Base-by-base conservation (phyloP, 2,329 filamentous ascomycete genomes). In the Beauveria brongniartii region DNA sequence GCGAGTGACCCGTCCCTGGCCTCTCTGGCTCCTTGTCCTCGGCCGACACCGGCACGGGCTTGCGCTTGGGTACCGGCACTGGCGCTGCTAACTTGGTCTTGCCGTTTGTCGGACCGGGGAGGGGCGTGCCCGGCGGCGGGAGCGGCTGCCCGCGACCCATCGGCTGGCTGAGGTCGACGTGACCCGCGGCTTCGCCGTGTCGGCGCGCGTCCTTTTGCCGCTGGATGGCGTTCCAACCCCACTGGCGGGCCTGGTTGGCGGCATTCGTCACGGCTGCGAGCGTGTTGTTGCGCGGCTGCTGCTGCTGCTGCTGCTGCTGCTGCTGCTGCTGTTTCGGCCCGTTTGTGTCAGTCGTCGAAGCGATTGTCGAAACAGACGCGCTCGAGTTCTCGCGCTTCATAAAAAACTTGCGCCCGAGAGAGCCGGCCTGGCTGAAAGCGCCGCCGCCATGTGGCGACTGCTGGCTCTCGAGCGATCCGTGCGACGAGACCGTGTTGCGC, bases 91-190 rank as follows among this genome's bases (percentile, higher is more conserved):
- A 81, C 68, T 82, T 84, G 7, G 83, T 80, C 61, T 78, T 82
- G 59, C 79, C 82, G 41, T 86, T 83, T 1, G 87, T 88, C 47
- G 79, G 83, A 2, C 72, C 69, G 5, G 92, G 91, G 1, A 96
- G 79, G 3, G 92, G 91, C 50, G 82, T 86, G 2, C 91, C 92
- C 2, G 89, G 90, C 9, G 91, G 91, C 52, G 91, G 91, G 20
- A 96, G 77, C 1, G 91, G 91, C 66, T 89, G 87, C 0, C 91
- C 91, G 44, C 91, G 83, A 1, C 92, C 92, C 77, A 95, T 91
- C 2, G 91, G 91, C 67, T 90, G 83, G 65, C 72, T 74, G 62
- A 82, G 65, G 74, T 84, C 72, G 63, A 84, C 70, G 9, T 70
- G 70, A 26, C 62, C 67, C 26, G 65, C 62, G 20, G 57, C 50